Base-by-base conservation (phyloP, 2,329 filamentous ascomycete species). In the Fusarium virguliforme region DNA sequence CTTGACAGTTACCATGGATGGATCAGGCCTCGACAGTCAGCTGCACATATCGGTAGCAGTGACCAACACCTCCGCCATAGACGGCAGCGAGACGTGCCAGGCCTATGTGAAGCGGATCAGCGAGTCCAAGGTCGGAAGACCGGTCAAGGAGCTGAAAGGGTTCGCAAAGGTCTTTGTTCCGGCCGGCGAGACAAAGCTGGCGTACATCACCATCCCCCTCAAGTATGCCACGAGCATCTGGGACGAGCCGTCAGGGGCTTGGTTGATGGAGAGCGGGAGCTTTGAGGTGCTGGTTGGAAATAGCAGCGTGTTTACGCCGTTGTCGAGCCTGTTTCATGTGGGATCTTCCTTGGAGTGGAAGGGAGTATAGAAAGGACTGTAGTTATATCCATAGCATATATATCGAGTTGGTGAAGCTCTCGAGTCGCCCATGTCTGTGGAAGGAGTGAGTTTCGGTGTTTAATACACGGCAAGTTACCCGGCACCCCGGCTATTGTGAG, bases 141-240 rank as follows among this genome's bases (percentile, higher is more conserved):
- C 90, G 0, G 75, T 85, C 18, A 91, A 91, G 74, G 90, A 92
- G 77, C 83, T 92, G 38, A 90, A 90, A 78, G 89, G 88, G 2
- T 92, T 91, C 70, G 77, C 83, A 51, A 94, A 94, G 81, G 86
- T 91, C 0, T 84, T 84, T 62, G 78, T 94, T 2, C 83, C 85
- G 57, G 83, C 89, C 0, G 91, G 90, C 0, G 85, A 91, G 81
- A 85, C 81, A 43, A 86, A 88, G 81, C 82, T 73, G 8, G 87
- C 89, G 1, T 82, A 84, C n/a, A 83, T 94, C 8, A 80, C 82
- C 3, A 80, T 90, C 51, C 77, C 87, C 67, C 87, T 87, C 75
- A 93, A 91, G 80, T 90, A 92, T 61, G 89, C 88, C 0, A 87
- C 89, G 0, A 88, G 88, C 60, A 94, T 90, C 81, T 94, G 90